These are phyloP conservation scores for Xylaria sp. DNA, from an alignment of 2,329 filamentous ascomycete genomes.

Conservation along the genomic window DNA sequence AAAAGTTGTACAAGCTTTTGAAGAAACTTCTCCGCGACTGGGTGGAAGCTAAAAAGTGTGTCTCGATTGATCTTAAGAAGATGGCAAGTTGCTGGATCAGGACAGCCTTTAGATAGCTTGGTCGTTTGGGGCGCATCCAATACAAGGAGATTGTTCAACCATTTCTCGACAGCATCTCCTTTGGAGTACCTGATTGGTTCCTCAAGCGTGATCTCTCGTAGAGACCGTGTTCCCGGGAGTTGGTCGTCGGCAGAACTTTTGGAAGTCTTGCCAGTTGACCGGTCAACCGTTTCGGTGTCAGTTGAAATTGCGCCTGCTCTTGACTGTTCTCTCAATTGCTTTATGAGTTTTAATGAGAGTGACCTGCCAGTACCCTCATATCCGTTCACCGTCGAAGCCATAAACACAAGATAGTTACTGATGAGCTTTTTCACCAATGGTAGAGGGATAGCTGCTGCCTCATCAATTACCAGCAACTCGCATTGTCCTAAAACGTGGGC, in stretches of 20 bases:
- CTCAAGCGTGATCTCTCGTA: conserved; percentile 90
- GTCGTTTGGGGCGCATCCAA: conserved; percentile 90
- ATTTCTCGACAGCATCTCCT: conserved; percentile 92
- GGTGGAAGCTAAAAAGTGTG: conserved; percentile 97
- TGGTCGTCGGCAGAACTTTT: conserved; percentile 68
- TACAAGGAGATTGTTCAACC: conserved; percentile 94
- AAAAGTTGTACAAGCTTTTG: conserved; percentile 99
- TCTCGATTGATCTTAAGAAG: conserved; percentile 95
- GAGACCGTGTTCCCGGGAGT: conserved; percentile 74
- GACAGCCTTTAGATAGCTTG: conserved; percentile 79
- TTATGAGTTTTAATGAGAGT: conserved; percentile 93
- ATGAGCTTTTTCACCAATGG: conserved; percentile 93
- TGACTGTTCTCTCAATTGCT: conserved; percentile 94
- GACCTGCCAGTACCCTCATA: conserved; percentile 98
- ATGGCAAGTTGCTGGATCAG: conserved; percentile 90
- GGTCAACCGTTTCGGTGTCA: conserved; percentile 75
- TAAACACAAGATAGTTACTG: conserved; percentile 97
- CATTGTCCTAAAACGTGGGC: conserved; percentile 94
- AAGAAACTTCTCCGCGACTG: conserved; percentile 94
- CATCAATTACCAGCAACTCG: conserved; percentile 94
- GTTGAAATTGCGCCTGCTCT: conserved; percentile 67
- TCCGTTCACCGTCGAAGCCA: conserved; percentile 99
- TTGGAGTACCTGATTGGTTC: conserved; percentile 95
- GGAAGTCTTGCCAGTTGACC: conserved; percentile 77
- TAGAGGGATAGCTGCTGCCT: conserved; percentile 94